A percentile compares a stretch with the other conserved stretches of the same genome.
phyloP scores from a whole-genome alignment of 805 yeast species.

The Komagataella phaffii region DNA sequence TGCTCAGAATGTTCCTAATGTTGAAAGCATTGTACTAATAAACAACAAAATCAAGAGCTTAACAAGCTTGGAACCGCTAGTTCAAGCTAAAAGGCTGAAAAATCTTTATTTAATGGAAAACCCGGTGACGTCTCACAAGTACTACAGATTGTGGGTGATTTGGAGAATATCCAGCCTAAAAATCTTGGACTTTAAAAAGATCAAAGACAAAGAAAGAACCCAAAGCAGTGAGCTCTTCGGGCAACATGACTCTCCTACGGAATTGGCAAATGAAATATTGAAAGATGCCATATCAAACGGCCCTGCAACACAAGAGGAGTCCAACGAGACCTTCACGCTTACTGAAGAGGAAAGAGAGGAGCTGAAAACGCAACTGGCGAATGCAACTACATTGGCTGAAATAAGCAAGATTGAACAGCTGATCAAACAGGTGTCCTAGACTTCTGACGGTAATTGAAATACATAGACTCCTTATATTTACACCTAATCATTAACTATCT shows the following conservation, averaged over 20 bases:
- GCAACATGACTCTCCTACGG: constrained; percentile 12
- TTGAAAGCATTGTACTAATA: constrained; percentile 37
- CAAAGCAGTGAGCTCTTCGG: constrained; percentile 32
- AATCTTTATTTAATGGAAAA: constrained; percentile 44
- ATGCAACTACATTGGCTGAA: constrained; percentile 62
- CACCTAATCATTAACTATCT: not conserved
- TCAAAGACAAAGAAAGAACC: constrained; percentile 40
- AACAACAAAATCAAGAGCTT: constrained; percentile 37
- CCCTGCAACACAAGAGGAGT: constrained; percentile 6
- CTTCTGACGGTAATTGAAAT: not conserved
- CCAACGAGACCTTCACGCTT: constrained; percentile 14
- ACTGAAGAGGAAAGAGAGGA: constrained; percentile 37
- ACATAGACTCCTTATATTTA: not conserved
- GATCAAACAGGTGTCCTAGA: not conserved
- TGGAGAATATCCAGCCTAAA: constrained; percentile 51
- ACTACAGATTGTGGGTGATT: constrained; percentile 49
- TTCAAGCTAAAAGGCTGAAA: constrained; percentile 25
- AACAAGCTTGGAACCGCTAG: constrained; percentile 24
- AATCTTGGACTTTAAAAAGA: constrained; percentile 54
- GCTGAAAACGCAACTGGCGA: constrained; percentile 38
- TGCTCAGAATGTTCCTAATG: constrained; percentile 24
- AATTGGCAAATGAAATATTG: constrained; percentile 17
- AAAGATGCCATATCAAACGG: constrained; percentile 1
- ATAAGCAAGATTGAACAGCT: constrained; percentile 51
- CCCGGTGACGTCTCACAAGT: constrained; percentile 30